Evolutionary conservation across 2,329 filamentous ascomycete species (phyloP).

Genomic region (Biscogniauxia marginata): DNA sequence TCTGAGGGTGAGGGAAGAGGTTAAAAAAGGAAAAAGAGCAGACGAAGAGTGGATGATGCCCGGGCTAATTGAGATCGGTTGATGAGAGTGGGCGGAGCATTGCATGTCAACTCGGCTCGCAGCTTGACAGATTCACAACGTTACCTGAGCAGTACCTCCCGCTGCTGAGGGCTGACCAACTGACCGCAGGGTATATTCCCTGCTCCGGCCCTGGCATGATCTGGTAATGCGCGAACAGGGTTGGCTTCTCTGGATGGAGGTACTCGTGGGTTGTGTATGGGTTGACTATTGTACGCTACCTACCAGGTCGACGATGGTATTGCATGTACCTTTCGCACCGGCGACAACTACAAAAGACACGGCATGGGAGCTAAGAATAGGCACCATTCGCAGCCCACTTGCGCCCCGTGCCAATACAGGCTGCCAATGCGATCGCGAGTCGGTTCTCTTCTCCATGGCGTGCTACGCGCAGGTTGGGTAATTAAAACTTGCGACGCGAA

Average conservation of each 20-base stretch:
- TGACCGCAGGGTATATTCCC: not conserved
- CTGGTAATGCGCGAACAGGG: not conserved
- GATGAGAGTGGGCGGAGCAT: not conserved
- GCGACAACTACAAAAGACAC: not conserved
- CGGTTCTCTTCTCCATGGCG: not conserved
- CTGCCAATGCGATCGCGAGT: not conserved
- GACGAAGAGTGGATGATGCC: not conserved
- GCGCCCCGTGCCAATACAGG: not conserved
- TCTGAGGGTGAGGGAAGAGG: not conserved
- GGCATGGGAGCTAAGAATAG: not conserved
- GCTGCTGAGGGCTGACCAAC: not conserved
- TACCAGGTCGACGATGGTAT: no score
- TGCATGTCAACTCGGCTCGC: not conserved
- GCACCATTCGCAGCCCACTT: not conserved
- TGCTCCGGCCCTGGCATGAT: not conserved
- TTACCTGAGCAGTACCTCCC: not conserved
- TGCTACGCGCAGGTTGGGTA: not conserved
- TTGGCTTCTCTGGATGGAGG: not conserved
- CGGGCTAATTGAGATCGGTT: not conserved
- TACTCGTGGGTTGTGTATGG: not conserved
- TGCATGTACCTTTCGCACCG: not conserved
- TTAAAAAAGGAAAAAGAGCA: not conserved
- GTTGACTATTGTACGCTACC: no score
- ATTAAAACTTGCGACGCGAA: not conserved
- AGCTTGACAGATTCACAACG: not conserved